Base-by-base conservation (phyloP, 1,284 basidiomycete genomes). In the Xerocomus amazonicus region DNA sequence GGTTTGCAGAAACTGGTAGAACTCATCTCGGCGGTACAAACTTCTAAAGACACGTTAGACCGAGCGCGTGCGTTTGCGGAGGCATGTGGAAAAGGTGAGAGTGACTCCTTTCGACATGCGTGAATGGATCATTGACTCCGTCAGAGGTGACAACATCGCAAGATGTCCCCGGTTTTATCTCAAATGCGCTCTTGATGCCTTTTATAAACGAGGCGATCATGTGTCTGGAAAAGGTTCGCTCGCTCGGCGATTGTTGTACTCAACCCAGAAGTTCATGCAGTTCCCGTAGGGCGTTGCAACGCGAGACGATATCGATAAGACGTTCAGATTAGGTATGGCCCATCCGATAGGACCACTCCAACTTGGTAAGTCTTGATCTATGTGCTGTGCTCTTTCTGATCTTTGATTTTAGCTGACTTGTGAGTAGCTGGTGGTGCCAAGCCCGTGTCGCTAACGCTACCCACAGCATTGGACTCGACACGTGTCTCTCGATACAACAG, bases 291-390 rank as follows among this genome's bases (percentile, higher is more conserved):
- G 93, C 6, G 81, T 88, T 19, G 95, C 93, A 1, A 90, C 91
- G 2, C 83, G 90, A 38, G 93, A 97, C 51, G 93, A 98, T 66
- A 97, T 98, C 56, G 96, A 98, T 72, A 92, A 87, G 57, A 97
- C 92, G 0, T 80, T 98, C 48, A 87, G 85, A 61, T 75, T 97
- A 14, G 96, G 95, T 42, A 97, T 97, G 92, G 89, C 86, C 54
- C 94, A 97, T 64, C 94, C 94, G 1, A 97, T 97, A 92, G 95
- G 95, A 13, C 91, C 91, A 3, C 71, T 94, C 13, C 87, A 92
- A 54, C 78, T 93, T 34, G 87, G 85, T 82, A 54, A 51, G 77
- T 47, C 12, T 12, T 31, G 34, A 3, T 28, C 1, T 13, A 23
- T 4, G 28, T 32, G 17, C 26, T 7, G 23, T 16, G 43, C n/a